phyloP scores from a whole-genome alignment of 768 basidiomycete genomes.

The Rickenella mellea region DNA sequence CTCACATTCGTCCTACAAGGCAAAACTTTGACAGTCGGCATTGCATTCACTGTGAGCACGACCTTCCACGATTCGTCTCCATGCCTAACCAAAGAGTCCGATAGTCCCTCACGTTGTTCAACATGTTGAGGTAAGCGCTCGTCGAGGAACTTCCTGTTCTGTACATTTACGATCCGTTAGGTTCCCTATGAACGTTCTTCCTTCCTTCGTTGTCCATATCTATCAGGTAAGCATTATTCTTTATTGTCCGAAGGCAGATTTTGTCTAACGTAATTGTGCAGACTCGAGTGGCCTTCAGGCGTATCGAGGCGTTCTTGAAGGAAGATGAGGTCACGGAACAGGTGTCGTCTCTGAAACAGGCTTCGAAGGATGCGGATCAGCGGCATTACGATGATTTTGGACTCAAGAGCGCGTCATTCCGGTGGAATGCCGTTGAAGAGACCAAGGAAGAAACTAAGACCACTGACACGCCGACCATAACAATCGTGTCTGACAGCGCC shows the following conservation, averaged over 20 bases:
- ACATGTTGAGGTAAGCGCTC: constrained; percentile 72
- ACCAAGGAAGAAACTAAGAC: constrained; percentile 11
- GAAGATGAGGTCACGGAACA: constrained; percentile 65
- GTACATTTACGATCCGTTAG: constrained; percentile 76
- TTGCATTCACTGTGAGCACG: constrained; percentile 84
- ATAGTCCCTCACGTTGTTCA: constrained; percentile 65
- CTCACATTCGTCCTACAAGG: constrained; percentile 61
- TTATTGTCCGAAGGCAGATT: not conserved
- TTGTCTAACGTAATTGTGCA: constrained; percentile 13
- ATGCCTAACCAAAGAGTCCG: not conserved
- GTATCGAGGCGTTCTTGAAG: constrained; percentile 56
- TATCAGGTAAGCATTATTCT: constrained; percentile 39
- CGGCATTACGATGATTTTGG: constrained; percentile 37
- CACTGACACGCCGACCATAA: constrained; percentile 11
- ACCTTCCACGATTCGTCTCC: constrained; percentile 65
- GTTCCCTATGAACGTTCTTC: constrained; percentile 79
- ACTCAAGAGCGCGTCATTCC: constrained; percentile 48
- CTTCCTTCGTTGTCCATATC: constrained; percentile 69
- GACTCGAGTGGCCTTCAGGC: constrained; percentile 54
- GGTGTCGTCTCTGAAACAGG: constrained; percentile 53
- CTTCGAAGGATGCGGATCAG: constrained; percentile 18
- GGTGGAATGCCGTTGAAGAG: constrained; percentile 50
- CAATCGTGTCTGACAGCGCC: constrained; percentile 6
- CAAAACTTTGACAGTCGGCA: constrained; percentile 63
- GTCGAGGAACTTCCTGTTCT: too few species aligned